A percentile compares a stretch with the other conserved stretches of the same genome.
Conservation (phyloP, 2,329 filamentous ascomycete genomes). For the Phoma sp. region DNA sequence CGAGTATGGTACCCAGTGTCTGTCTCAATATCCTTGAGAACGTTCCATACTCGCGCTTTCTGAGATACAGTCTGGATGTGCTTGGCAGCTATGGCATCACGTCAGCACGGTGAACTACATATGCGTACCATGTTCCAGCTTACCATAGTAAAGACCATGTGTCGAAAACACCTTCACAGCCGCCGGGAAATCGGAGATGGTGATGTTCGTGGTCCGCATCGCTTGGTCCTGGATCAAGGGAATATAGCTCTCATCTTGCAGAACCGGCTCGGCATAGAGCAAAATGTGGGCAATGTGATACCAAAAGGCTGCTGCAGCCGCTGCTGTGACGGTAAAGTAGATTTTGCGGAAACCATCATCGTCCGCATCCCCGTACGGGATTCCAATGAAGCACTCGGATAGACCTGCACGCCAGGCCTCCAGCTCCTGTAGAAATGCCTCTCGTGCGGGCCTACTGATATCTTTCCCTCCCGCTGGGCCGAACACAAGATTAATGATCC, state of each 20-base stretch:
- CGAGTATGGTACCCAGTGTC: constrained; percentile 43
- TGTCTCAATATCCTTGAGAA: constrained; percentile 41
- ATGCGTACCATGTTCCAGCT: no score
- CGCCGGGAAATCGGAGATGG: constrained; percentile 44
- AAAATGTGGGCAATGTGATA: constrained; percentile 43
- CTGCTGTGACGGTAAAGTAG: constrained; percentile 42
- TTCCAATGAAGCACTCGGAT: constrained; percentile 40
- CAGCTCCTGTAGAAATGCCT: constrained; percentile 35
- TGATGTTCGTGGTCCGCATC: constrained; percentile 39
- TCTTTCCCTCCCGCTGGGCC: constrained; percentile 27
- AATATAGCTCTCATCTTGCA: constrained; percentile 36
- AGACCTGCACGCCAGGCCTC: constrained; percentile 38
- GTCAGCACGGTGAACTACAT: no score
- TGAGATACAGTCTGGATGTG: constrained; percentile 42
- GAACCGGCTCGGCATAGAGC: constrained; percentile 40
- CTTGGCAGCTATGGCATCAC: constrained; percentile 39
- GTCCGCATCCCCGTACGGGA: constrained; percentile 40
- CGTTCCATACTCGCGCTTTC: constrained; percentile 45
- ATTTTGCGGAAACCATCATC: constrained; percentile 42
- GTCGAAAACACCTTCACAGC: constrained; percentile 41
- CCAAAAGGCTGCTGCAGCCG: constrained; percentile 42
- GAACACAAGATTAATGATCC: constrained; percentile 39
- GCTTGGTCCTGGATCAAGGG: constrained; percentile 42
- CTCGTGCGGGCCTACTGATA: constrained; percentile 24
- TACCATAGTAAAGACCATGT: constrained; percentile 44